Evolutionary conservation across 371 early-diverging fungal species (phyloP).

Genomic region (Syncephalastrum contaminatum): DNA sequence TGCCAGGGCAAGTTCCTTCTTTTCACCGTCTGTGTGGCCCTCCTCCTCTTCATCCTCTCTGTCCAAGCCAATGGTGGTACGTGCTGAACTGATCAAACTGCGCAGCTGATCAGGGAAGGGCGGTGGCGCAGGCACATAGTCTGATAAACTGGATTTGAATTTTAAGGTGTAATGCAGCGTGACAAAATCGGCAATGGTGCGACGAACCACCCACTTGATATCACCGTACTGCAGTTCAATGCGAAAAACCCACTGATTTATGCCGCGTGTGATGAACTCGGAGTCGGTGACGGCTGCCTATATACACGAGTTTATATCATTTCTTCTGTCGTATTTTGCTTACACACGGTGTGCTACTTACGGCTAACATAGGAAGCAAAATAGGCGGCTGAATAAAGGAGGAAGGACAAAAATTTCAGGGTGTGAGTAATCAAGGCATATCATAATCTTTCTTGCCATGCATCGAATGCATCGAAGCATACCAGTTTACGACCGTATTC

Average conservation of each 20-base stretch:
- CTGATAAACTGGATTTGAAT: constrained; percentile 32
- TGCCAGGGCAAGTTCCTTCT: constrained; percentile 38
- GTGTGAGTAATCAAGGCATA: constrained; percentile 1
- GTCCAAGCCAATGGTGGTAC: constrained; percentile 20
- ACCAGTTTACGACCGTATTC: constrained; percentile 39
- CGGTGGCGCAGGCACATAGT: constrained; percentile 34
- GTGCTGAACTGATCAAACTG: constrained; percentile 39
- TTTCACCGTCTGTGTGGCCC: constrained; percentile 22
- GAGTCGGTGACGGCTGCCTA: constrained; percentile 60
- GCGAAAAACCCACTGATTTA: constrained; percentile 58
- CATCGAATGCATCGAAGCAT: neutral
- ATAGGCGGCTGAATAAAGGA: constrained; percentile 38
- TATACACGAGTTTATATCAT: neutral
- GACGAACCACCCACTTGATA: constrained; percentile 74
- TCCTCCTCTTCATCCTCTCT: constrained; percentile 11
- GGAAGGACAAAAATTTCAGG: too few species aligned
- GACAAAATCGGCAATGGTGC: constrained; percentile 69
- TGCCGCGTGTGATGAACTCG: constrained; percentile 31
- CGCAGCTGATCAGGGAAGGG: constrained; percentile 46
- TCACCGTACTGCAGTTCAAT: constrained; percentile 82
- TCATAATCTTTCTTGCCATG: too few species aligned
- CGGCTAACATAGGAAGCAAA: constrained; percentile 38
- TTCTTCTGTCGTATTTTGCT: too few species aligned
- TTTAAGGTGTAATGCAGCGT: constrained; percentile 65
- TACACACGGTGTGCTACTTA: constrained; percentile 15